Base-by-base conservation (phyloP, 169 alveolate genomes). In the Plasmodium cynomolgi region DNA sequence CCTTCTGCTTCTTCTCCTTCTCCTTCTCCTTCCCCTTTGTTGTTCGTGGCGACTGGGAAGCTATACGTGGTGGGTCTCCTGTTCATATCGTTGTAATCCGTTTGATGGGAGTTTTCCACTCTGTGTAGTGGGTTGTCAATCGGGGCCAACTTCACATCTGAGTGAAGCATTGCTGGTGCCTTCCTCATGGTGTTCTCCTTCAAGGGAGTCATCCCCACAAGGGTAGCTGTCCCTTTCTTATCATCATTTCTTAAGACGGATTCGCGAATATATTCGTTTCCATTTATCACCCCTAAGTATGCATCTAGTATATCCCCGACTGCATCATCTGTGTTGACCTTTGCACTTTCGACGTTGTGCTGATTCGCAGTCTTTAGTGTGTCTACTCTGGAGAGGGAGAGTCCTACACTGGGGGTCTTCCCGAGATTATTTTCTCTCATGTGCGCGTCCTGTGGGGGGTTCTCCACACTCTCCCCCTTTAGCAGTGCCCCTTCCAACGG, bases 11-110 rank as follows among this genome's bases (percentile, higher is more conserved):
- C n/a, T n/a, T n/a, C n/a, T n/a, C n/a, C 47, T n/a, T 33, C n/a
- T 79, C 34, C 8, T 7, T 79, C 17, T 7, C 23, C n/a, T 79
- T 39, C 0, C 4, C 13, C 5, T 54, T 7, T n/a, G 11, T 81
- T 3, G 13, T 8, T 33, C 4, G 9, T 3, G 8, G 39, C 34
- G 23, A 50, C 8, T 29, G 90, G 90, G 23, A 15, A 82, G 68
- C 79, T 82, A 26, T 56, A 82, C 34, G 81, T 82, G 33, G 90
- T 58, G 33, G 80, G 29, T 33, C 39, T 82, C 23, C 68, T 82
- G 31, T 82, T 82, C 79, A 56, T 31, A 0, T 50, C 56, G 39
- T 58, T 15, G n/a, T n/a, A 33, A 7, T 82, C 5, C 34, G 7
- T 31, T n/a, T n/a, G 33, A n/a, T 62, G 34, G 13, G 9, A 2